A percentile compares a stretch with the other conserved stretches of the same genome.
Evolutionary conservation across 352 stramenopile species (phyloP).

Genomic region (Phytopythium mirpurense): DNA sequence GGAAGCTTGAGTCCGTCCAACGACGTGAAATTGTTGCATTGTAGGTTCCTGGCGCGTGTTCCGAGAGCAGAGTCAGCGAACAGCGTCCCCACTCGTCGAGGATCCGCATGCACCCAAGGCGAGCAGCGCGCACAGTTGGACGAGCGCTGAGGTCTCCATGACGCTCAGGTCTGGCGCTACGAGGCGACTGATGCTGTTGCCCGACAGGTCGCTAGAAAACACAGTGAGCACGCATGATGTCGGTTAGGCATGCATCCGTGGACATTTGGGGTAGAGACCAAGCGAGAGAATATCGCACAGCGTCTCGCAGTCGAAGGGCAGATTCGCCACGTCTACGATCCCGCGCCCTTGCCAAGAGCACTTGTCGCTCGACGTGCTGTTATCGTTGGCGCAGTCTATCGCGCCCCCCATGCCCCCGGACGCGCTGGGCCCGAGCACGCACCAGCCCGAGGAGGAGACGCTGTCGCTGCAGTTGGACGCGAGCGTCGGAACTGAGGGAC

Average conservation of each 20-base stretch:
- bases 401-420: not conserved
- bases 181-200: slow-evolving; percentile 3
- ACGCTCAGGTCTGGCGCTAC: not conserved
- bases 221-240: not conserved
- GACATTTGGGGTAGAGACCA: no score
- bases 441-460: not conserved
- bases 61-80: not conserved
- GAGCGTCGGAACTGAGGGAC: not conserved
- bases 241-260: no score
- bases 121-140: not conserved
- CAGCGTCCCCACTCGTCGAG: not conserved
- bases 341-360: not conserved
- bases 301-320: slow-evolving; percentile 5
- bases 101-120: not conserved
- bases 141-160: slow-evolving; percentile 1
- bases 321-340: not conserved
- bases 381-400: not conserved
- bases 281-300: not conserved
- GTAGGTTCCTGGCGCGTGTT: not conserved
- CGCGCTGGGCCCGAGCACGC: not conserved
- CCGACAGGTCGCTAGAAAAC: slow-evolving; percentile 1
- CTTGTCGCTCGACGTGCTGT: not conserved
- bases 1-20: slow-evolving; percentile 1
- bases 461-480: not conserved
- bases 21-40: slow-evolving; percentile 1